A percentile compares a stretch with the other conserved stretches of the same genome.
Evolutionary conservation across 2,329 filamentous ascomycete genomes (phyloP).

Genomic region (Colletotrichum falcatum): DNA sequence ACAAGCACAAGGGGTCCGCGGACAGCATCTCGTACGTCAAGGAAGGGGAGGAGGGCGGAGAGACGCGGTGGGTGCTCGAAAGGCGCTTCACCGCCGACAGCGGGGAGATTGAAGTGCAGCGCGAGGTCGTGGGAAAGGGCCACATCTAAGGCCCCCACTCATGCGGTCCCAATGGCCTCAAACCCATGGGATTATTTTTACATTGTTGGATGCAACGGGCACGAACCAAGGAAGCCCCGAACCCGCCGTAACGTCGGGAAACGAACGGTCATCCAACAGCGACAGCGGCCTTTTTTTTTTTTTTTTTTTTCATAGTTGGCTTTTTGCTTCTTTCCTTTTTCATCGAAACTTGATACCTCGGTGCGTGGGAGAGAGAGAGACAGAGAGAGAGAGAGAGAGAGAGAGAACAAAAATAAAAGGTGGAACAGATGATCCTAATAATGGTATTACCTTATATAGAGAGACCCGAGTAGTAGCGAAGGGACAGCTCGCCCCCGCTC

Average conservation of each 20-base stretch:
- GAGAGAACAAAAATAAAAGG: background rate
- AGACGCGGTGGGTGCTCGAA: conserved; percentile 77
- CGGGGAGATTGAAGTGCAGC: conserved; percentile 72
- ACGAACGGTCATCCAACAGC: conserved; percentile 24
- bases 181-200: background rate
- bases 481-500: background rate
- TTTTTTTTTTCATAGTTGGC: background rate
- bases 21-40: conserved; percentile 78
- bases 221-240: background rate
- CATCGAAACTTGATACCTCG: conserved; percentile 23
- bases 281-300: conserved; percentile 3
- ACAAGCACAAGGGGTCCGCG: conserved; percentile 66
- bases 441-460: conserved; percentile 7
- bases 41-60: conserved; percentile 65
- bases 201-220: background rate
- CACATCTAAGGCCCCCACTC: conserved; percentile 52
- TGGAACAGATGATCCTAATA: conserved; percentile 1
- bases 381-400: too few species aligned
- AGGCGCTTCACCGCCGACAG: conserved; percentile 73
- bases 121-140: conserved; percentile 72
- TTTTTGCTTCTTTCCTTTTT: background rate
- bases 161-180: background rate
- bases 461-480: background rate
- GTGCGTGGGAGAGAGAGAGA: background rate
- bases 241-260: conserved; percentile 8